Conservation (phyloP, 192 early-diverging fungal species). For the Chytriomyces hyalinus region DNA sequence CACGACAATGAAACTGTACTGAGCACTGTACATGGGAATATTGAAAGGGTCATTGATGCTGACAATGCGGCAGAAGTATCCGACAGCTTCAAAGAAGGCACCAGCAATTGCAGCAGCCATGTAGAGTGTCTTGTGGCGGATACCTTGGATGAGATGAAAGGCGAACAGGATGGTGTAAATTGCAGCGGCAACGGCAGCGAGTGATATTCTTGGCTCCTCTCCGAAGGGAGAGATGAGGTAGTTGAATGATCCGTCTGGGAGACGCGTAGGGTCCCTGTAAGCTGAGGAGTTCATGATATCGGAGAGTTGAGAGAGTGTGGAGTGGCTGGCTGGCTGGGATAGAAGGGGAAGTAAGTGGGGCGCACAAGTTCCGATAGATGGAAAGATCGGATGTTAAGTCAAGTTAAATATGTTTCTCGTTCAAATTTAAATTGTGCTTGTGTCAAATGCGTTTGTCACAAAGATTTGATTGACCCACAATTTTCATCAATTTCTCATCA, state of each 20-base stretch:
- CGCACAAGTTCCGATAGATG: no score
- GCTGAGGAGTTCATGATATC: no score
- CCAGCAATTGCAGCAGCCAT: background rate
- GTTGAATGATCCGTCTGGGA: background rate
- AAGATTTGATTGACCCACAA: no score
- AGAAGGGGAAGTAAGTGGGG: background rate
- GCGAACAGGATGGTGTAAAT: background rate
- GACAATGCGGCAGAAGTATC: background rate
- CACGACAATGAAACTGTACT: constrained; percentile 30
- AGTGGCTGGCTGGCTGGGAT: background rate
- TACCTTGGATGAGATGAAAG: background rate
- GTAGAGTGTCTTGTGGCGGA: constrained; percentile 3
- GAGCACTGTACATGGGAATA: constrained; percentile 15
- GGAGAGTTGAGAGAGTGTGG: background rate
- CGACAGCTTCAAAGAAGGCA: background rate
- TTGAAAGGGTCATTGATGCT: background rate
- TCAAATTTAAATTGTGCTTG: no score
- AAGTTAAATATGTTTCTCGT: no score
- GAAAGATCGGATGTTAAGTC: no score
- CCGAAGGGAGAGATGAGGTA: background rate
- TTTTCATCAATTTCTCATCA: no score
- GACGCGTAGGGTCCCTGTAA: background rate
- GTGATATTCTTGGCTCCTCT: background rate
- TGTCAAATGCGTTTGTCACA: no score
- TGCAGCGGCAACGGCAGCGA: background rate